phyloP scores from a whole-genome alignment of 306 rosid genomes.

The Adenanthera pavonina region DNA sequence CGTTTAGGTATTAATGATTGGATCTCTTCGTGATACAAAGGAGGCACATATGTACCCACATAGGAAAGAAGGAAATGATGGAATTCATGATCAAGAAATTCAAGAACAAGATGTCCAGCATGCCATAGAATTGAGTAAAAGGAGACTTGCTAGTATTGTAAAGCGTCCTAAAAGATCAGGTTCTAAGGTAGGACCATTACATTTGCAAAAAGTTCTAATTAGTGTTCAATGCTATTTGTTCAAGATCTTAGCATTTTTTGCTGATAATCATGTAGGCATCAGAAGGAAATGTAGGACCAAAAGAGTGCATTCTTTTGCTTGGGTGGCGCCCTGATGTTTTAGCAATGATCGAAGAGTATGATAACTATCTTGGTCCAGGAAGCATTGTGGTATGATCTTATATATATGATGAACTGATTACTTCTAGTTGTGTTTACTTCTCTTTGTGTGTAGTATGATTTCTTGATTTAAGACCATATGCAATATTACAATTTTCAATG shows the following conservation, averaged over 20 bases:
- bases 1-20: slow-evolving; percentile 72
- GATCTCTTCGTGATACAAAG: slow-evolving; percentile 61
- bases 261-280: slow-evolving; percentile 64
- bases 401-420: slow-evolving; percentile 9
- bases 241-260: slow-evolving; percentile 17
- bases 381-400: slow-evolving; percentile 76
- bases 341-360: slow-evolving; percentile 93
- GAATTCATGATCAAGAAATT: slow-evolving; percentile 47
- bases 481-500: not conserved
- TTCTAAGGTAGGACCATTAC: slow-evolving; percentile 69
- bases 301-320: slow-evolving; percentile 82
- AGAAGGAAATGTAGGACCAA: slow-evolving; percentile 75
- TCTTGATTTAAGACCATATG: slow-evolving; percentile 3
- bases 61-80: slow-evolving; percentile 48
- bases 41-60: slow-evolving; percentile 41
- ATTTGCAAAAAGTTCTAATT: slow-evolving; percentile 14
- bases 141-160: slow-evolving; percentile 62
- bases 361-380: slow-evolving; percentile 97
- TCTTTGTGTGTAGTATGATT: not conserved
- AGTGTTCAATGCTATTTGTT: not conserved
- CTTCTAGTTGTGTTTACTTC: not conserved
- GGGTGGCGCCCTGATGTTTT: slow-evolving; percentile 89
- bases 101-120: slow-evolving; percentile 49
- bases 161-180: slow-evolving; percentile 69
- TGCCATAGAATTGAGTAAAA: slow-evolving; percentile 54